A percentile compares a stretch with the other conserved stretches of the same genome.
These are phyloP conservation scores for Zopfochytrium polystomum DNA, from an alignment of 371 early-diverging fungal genomes.

Conservation along the genomic window DNA sequence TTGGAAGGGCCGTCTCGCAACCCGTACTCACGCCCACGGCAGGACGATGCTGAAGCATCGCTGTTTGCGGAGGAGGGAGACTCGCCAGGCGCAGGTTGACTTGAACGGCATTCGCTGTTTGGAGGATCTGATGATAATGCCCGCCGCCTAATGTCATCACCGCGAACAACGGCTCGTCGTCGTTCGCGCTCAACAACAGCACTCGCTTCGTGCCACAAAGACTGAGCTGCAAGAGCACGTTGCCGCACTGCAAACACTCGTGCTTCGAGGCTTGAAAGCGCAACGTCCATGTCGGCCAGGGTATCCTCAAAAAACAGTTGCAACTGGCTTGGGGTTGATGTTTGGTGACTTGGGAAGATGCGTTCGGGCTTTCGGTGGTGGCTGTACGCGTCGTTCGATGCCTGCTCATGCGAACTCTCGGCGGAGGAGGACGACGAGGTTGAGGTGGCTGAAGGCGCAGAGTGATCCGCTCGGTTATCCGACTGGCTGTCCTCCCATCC, in stretches of 20 bases:
- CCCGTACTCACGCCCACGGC: slow-evolving; percentile 6
- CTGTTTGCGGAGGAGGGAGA: background rate
- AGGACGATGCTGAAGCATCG: background rate
- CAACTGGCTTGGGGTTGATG: no score
- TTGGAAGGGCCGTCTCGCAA: background rate
- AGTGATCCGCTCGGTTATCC: no score
- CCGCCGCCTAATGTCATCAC: slow-evolving; percentile 6
- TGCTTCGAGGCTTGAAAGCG: slow-evolving; percentile 8
- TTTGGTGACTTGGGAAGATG: no score
- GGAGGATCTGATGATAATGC: background rate
- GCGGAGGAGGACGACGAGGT: no score
- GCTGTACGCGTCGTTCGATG: no score
- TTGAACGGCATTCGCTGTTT: background rate
- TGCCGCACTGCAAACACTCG: slow-evolving; percentile 3
- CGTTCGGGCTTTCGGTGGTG: no score
- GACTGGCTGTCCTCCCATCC: no score
- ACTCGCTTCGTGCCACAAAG: slow-evolving; percentile 15
- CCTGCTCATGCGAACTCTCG: no score
- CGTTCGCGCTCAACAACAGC: slow-evolving; percentile 13
- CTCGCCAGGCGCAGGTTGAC: background rate
- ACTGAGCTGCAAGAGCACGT: slow-evolving; percentile 1
- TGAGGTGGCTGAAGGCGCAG: no score
- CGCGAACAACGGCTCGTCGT: slow-evolving; percentile 1
- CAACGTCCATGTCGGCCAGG: slow-evolving; percentile 10
- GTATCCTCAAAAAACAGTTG: background rate